Conservation (phyloP, 176 grass and related monocot species). For the Oryza meridionalis region DNA sequence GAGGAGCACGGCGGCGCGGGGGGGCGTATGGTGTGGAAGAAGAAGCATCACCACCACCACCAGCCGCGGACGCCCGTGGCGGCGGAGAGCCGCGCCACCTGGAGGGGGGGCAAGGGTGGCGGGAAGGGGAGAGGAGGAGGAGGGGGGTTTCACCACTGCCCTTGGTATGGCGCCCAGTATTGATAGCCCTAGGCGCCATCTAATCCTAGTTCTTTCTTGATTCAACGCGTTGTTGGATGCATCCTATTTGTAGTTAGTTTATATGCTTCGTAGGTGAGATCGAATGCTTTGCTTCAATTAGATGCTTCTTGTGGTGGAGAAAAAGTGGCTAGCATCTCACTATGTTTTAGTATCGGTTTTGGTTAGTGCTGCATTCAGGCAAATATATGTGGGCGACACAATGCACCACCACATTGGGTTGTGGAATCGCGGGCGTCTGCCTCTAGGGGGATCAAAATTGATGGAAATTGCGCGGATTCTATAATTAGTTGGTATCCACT, state of each 20-base stretch:
- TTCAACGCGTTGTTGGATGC: not conserved
- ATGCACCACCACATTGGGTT: not conserved
- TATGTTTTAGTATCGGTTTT: not conserved
- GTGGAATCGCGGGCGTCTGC: not conserved
- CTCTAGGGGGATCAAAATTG: not conserved
- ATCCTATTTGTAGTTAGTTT: not conserved
- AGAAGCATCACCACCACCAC: not conserved
- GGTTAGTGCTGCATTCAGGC: not conserved
- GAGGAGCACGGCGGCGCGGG: conserved; percentile 5
- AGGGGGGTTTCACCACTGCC: conserved; percentile 44
- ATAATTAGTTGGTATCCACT: not conserved
- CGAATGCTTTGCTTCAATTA: not conserved
- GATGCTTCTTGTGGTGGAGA: conserved; percentile 4
- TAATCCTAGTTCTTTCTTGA: conserved; percentile 8
- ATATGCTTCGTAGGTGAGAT: conserved; percentile 17
- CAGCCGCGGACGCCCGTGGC: not conserved
- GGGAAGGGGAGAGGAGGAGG: conserved; percentile 18
- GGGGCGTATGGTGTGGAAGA: conserved; percentile 11
- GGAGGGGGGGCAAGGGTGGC: conserved; percentile 29
- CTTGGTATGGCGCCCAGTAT: conserved; percentile 34
- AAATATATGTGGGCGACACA: not conserved
- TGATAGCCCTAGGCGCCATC: not conserved
- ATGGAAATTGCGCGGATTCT: not conserved
- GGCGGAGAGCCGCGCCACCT: conserved; percentile 19
- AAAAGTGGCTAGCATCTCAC: conserved; percentile 8